Base-by-base conservation (phyloP, 331 rosid genomes). In the Saraca asoca region DNA sequence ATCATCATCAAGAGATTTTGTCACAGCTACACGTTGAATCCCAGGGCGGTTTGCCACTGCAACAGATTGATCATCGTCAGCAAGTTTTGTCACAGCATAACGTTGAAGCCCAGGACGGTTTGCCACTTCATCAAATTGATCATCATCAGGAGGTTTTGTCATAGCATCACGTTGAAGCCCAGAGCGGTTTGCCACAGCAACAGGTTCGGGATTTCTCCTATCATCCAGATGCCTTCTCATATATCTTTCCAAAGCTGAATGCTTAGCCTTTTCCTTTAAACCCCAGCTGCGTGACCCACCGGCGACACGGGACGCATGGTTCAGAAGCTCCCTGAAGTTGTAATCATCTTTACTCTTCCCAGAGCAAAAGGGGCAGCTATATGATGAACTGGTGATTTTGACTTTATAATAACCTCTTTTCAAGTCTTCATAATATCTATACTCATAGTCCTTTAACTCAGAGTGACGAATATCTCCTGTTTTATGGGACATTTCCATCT, bases 301-400 rank as follows among this genome's bases (percentile, higher is more conserved):
- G 8, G 67, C 68, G 5, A 70, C 39, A 15, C 67, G 55, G 0
- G 74, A 58, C 12, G 94, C 91, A 72, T 93, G 98, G 24, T 9
- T 35, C 59, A 75, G 60, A 72, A 93, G 85, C 50, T 89, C 88
- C 71, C 50, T 72, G 5, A 71, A 49, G 5, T 9, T 38, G 73
- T 73, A 80, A 41, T 75, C 79, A 5, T 44, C 55, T 49, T 77
- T 71, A 14, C 75, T 50, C 16, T 48, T 69, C 17, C 64, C 75
- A 7, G 0, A 10, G 64, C 96, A 92, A 74, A 75, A 92, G 31
- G 98, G 98, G 69, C 96, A 93, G 62, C 53, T 58, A 58, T 82
- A 93, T 12, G 31, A 63, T 29, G 89, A 78, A 69, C 62, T 39
- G 15, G 90, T 74, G 63, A 44, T 51, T 71, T 71, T 70, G 7